Percentiles rank a stretch among this genome's conserved stretches.
Evolutionary conservation across 2,329 filamentous ascomycete genomes (phyloP).

Genomic region (Basipetospora chlamydospora): DNA sequence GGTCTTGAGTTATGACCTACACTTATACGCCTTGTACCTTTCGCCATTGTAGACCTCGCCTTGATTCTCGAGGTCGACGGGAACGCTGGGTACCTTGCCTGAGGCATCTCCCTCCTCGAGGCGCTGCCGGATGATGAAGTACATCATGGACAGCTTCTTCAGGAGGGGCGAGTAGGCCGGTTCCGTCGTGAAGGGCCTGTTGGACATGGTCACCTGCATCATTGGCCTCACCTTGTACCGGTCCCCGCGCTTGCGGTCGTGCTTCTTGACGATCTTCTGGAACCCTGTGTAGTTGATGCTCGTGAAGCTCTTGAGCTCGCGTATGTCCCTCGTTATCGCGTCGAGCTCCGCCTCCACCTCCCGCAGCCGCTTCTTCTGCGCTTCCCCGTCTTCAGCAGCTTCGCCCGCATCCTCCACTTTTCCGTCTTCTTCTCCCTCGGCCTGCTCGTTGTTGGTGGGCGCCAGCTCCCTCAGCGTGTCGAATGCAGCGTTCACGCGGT

Average conservation of each 20-base stretch:
- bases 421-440: conserved; percentile 27
- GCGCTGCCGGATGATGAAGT: conserved; percentile 81
- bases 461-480: conserved; percentile 70
- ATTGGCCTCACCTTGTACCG: conserved; percentile 82
- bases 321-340: conserved; percentile 75
- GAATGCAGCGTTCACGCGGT: conserved; percentile 39
- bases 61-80: conserved; percentile 33
- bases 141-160: conserved; percentile 86
- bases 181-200: conserved; percentile 88
- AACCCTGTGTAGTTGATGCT: conserved; percentile 96
- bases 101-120: conserved; percentile 42
- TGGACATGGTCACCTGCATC: conserved; percentile 78
- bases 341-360: conserved; percentile 72
- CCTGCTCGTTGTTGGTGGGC: conserved; percentile 37
- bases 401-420: conserved; percentile 43
- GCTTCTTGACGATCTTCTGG: conserved; percentile 97
- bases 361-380: conserved; percentile 40
- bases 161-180: conserved; percentile 75
- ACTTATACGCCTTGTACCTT: conserved; percentile 76
- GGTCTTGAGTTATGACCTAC: conserved; percentile 27
- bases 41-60: conserved; percentile 50
- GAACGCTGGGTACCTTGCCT: conserved; percentile 17
- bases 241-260: conserved; percentile 81
- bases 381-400: conserved; percentile 25
- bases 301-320: conserved; percentile 87